These are phyloP conservation scores for Microthlaspi erraticum DNA, from an alignment of 345 rosid species.

Conservation along the genomic window DNA sequence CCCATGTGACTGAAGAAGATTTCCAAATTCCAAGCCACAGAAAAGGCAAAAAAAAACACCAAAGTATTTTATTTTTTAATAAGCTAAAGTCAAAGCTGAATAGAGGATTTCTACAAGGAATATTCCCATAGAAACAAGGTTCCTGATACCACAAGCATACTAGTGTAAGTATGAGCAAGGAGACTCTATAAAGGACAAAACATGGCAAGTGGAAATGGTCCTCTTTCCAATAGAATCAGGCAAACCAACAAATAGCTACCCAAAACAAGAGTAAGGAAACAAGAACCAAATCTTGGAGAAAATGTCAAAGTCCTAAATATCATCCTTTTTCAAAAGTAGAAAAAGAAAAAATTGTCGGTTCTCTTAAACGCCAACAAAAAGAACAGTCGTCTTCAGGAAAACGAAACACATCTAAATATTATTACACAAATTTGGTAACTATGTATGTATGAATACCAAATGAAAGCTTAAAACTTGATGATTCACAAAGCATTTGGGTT, in stretches of 20 bases:
- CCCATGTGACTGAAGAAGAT: conserved; percentile 43
- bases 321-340: conserved; percentile 14
- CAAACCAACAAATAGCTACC: conserved; percentile 13
- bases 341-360: conserved; percentile 35
- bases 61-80: conserved; percentile 12
- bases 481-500: conserved; percentile 4
- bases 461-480: conserved; percentile 13
- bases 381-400: conserved; percentile 19
- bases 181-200: conserved; percentile 35
- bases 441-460: neutral
- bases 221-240: conserved; percentile 32
- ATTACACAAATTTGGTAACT: conserved; percentile 21
- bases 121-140: conserved; percentile 42
- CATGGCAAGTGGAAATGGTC: conserved; percentile 42
- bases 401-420: conserved; percentile 4
- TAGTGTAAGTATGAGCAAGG: conserved; percentile 25
- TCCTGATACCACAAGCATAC: conserved; percentile 39
- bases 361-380: conserved; percentile 23
- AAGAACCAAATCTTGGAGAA: conserved; percentile 40
- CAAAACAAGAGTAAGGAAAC: conserved; percentile 36
- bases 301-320: conserved; percentile 43
- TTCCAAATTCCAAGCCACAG: conserved; percentile 40
- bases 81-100: conserved; percentile 43
- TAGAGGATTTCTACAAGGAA: conserved; percentile 33
- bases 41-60: conserved; percentile 30